These are phyloP conservation scores for Penicillium italicum DNA, from an alignment of 2,329 filamentous ascomycete genomes.

Conservation along the genomic window DNA sequence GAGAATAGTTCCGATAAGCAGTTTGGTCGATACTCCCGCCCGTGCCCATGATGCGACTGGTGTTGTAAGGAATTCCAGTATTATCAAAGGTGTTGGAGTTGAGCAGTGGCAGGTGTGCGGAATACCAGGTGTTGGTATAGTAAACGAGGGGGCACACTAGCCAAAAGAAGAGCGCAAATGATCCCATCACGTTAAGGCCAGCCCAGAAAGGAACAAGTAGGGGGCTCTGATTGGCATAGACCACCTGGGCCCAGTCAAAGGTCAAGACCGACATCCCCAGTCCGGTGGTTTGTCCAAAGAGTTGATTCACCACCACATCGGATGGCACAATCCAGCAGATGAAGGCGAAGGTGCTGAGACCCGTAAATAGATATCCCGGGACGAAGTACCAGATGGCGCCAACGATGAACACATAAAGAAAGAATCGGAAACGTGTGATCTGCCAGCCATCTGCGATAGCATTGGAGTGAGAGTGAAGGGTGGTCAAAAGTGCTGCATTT, in stretches of 20 bases:
- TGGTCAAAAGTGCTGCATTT: conserved; percentile 48
- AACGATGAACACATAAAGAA: conserved; percentile 33
- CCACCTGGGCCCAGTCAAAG: conserved; percentile 71
- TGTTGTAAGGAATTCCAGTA: conserved; percentile 58
- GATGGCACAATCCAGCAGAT: conserved; percentile 68
- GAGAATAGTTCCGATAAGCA: conserved; percentile 62
- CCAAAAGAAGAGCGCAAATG: conserved; percentile 45
- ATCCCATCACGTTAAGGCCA: conserved; percentile 43
- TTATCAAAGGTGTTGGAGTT: conserved; percentile 63
- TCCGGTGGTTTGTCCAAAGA: conserved; percentile 67
- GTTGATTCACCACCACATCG: conserved; percentile 65
- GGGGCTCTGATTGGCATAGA: conserved; percentile 65
- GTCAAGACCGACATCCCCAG: conserved; percentile 67
- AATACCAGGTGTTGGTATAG: conserved; percentile 54
- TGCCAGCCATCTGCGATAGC: conserved; percentile 42
- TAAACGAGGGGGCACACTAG: conserved; percentile 44
- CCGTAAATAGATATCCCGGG: conserved; percentile 66
- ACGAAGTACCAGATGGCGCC: conserved; percentile 39
- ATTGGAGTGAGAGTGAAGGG: conserved; percentile 35
- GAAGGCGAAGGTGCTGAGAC: conserved; percentile 66
- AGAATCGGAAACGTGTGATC: conserved; percentile 38
- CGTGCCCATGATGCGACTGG: conserved; percentile 55
- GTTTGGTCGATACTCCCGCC: conserved; percentile 57
- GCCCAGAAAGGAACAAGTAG: conserved; percentile 60
- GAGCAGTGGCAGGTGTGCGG: conserved; percentile 61